Percentiles rank a stretch among this genome's conserved stretches.
phyloP scores from a whole-genome alignment of 176 grass and related monocot genomes.

The Aegilops sharonensis region DNA sequence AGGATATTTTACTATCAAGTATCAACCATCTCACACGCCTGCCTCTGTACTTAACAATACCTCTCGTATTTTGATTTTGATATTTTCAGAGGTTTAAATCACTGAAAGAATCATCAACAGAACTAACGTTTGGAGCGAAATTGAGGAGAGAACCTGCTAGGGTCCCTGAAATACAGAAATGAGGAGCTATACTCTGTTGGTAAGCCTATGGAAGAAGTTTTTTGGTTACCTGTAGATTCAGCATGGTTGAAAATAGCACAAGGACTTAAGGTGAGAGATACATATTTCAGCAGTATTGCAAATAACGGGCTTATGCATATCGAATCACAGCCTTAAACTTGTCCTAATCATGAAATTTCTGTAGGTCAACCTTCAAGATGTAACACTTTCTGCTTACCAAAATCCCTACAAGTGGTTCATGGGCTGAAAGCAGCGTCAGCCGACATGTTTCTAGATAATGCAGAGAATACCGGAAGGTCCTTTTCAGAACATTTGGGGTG shows the following conservation, averaged over 20 bases:
- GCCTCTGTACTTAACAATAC: conserved; percentile 26
- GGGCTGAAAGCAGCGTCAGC: too few species aligned
- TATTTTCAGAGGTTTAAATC: conserved; percentile 55
- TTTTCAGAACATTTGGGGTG: too few species aligned
- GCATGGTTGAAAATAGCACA: conserved; percentile 62
- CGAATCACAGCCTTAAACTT: not conserved
- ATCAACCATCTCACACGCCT: not conserved
- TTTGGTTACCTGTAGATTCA: conserved; percentile 68
- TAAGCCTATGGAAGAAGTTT: conserved; percentile 75
- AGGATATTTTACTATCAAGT: not conserved
- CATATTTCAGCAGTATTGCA: not conserved
- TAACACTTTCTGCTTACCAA: conserved; percentile 18
- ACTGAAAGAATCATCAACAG: conserved; percentile 41
- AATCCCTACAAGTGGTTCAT: too few species aligned
- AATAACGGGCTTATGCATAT: not conserved
- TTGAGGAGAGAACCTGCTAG: conserved; percentile 58
- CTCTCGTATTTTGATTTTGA: not conserved
- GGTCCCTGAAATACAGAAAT: conserved; percentile 56
- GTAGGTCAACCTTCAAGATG: conserved; percentile 79
- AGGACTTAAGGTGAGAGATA: conserved; percentile 48
- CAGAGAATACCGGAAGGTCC: too few species aligned
- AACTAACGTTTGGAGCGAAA: conserved; percentile 45
- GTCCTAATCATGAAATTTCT: conserved; percentile 23
- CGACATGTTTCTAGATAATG: too few species aligned
- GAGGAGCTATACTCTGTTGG: conserved; percentile 71